Base-by-base conservation (phyloP, 768 basidiomycete genomes). In the Gyrodon lividus region DNA sequence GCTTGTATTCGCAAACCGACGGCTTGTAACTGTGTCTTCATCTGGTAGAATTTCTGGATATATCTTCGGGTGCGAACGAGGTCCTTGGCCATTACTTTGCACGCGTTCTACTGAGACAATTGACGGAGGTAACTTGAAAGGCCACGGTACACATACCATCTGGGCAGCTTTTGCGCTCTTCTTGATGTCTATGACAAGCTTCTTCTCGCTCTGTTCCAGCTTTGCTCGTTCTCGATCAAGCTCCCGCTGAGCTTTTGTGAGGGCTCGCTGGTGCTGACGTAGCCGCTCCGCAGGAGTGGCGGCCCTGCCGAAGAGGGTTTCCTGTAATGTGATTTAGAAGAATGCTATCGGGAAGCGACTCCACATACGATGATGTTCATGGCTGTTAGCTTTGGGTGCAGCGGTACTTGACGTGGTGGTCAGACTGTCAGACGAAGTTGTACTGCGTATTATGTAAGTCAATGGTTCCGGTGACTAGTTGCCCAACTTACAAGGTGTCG, bases 1-100 rank as follows among this genome's bases (percentile, higher is more conserved):
- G 94, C 93, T 70, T 99, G 97, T 77, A 99, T 96, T 56, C 97
- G 80, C 50, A 99, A 76, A 10, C 89, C 85, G 37, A 99, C 92
- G 6, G 96, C 97, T 70, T 99, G 97, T 2, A 99, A 80, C 66
- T 98, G 97, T 2, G 97, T 98, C 51, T 92, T 83, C 96, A 99
- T 98, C 67, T 95, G 92, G 67, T 97, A 91, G 77, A 99, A 99
- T 70, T 98, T 98, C 73, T 98, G 93, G 22, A 94, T 78, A 67
- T 99, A 98, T 63, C 90, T 83, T 43, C 97, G 80, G 10, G 96
- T 98, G 57, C 97, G 84, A 57, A 98, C 93, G 50, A 99, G 87
- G 67, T 99, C 97, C 70, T 97, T 98, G 22, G 97, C 97, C 89
- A 98, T 97, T 58, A 98, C 89, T 79, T 98, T 98, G 77, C 95